phyloP scores from a whole-genome alignment of 306 rosid genomes.

The Vigna trinervia region DNA sequence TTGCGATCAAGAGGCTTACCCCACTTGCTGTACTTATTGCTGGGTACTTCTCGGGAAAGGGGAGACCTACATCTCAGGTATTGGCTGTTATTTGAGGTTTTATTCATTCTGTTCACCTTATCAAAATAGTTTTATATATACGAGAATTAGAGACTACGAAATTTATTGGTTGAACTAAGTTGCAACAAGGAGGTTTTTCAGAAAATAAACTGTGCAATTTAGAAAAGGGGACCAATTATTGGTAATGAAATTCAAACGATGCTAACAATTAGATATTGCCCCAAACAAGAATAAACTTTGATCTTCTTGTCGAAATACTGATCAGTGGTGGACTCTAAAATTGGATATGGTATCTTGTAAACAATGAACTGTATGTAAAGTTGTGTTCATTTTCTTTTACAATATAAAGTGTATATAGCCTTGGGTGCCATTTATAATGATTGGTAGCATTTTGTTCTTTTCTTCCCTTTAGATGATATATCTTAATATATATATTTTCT shows the following conservation, averaged over 20 bases:
- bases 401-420: conserved; percentile 8
- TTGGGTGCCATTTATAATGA: conserved; percentile 21
- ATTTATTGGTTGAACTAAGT: conserved; percentile 3
- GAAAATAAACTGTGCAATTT: conserved; percentile 24
- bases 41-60: conserved; percentile 79
- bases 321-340: conserved; percentile 15
- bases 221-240: conserved; percentile 16
- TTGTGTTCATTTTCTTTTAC: conserved; percentile 26
- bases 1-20: conserved; percentile 97
- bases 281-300: neutral
- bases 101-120: neutral
- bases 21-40: conserved; percentile 91
- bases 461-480: conserved; percentile 20
- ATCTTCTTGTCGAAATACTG: conserved; percentile 11
- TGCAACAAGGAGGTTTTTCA: neutral
- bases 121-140: conserved; percentile 11
- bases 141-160: neutral
- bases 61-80: conserved; percentile 75
- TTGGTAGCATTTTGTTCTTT: conserved; percentile 20
- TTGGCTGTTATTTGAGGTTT: neutral
- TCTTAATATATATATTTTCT: neutral
- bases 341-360: conserved; percentile 11
- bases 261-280: neutral
- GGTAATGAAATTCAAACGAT: neutral
- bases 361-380: neutral